These are phyloP conservation scores for Rhamnella rubrinervis DNA, from an alignment of 331 rosid genomes.

Conservation along the genomic window DNA sequence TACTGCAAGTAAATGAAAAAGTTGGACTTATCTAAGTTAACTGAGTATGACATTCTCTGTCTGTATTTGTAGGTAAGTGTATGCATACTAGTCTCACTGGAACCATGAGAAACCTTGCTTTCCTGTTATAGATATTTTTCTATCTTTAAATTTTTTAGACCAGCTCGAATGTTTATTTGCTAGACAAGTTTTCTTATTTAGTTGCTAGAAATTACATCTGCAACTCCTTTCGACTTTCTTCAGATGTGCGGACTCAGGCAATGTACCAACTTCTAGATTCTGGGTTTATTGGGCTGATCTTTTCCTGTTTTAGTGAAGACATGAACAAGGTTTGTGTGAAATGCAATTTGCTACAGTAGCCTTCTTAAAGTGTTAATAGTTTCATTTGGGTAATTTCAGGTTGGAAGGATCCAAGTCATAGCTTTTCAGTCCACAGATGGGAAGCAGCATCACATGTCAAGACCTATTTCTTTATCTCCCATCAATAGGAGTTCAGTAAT, in stretches of 20 bases:
- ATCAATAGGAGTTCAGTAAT: slow-evolving; percentile 66
- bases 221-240: slow-evolving; percentile 22
- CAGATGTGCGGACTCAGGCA: slow-evolving; percentile 92
- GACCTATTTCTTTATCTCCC: slow-evolving; percentile 67
- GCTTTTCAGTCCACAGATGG: slow-evolving; percentile 97
- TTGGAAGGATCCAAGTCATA: slow-evolving; percentile 95
- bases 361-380: slow-evolving; percentile 15
- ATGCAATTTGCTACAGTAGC: slow-evolving; percentile 11
- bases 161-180: not conserved
- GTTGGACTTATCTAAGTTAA: too few relatives aligned
- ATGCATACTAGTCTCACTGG: too few relatives aligned
- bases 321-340: slow-evolving; percentile 63
- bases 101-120: not conserved
- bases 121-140: not conserved
- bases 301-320: slow-evolving; percentile 95
- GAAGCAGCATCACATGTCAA: slow-evolving; percentile 59
- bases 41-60: too few relatives aligned
- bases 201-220: slow-evolving; percentile 7
- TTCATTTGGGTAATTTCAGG: slow-evolving; percentile 45
- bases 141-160: not conserved
- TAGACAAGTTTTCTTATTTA: slow-evolving; percentile 16
- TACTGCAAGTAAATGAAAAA: too few relatives aligned
- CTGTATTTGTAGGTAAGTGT: too few relatives aligned
- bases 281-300: slow-evolving; percentile 93
- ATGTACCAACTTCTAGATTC: slow-evolving; percentile 98